Evolutionary conservation across 768 basidiomycete species (phyloP), one percentile per base, ranked within the genome.

Genomic region (Galerina sulciceps): DNA sequence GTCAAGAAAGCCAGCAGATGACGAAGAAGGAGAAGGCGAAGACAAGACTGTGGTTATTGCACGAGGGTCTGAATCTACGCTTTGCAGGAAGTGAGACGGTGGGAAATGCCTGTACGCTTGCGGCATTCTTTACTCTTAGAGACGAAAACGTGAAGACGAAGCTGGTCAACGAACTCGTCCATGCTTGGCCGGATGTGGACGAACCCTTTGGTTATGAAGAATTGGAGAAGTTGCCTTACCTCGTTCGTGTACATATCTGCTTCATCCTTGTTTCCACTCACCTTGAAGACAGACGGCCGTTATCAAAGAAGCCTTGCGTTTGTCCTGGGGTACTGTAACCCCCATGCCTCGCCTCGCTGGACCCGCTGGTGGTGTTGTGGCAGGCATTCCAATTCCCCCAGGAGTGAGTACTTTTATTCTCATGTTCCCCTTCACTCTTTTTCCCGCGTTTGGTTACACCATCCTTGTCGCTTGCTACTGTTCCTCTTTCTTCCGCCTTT

Each of bases 291-390:
- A 80, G 80, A 77, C 75, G 0, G 79, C 79, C 3, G 76, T 81
- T 14, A 71, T 81, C 42, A 80, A 79, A 55, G 79, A 82, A 62
- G 67, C 77, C 0, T 66, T 81, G 38, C 67, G 81, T 13, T 65
- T 79, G 43, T 66, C 71, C 23, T 71, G 73, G 43, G 78, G 78
- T 2, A 62, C 75, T 1, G 68, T 73, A 2, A 73, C 64, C 1
- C 72, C 74, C 3, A 64, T 78, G 44, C 71, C 78, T 15, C 69
- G 79, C 37, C 62, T 80, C 15, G 73, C 79, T 1, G 73, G 73
- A 3, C 66, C 67, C 2, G 50, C 65, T n/a, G 70, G 68, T n/a
- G 66, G 72, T 0, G 50, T 64, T 20, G 75, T 81, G 5, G 68
- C 64, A 23, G 79, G 76, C 0, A 37, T 60, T 4, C 43, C 59